A percentile compares a stretch with the other conserved stretches of the same genome.
Evolutionary conservation across 257 asterid species (phyloP).

Genomic region (Nyctanthes arbortristis): DNA sequence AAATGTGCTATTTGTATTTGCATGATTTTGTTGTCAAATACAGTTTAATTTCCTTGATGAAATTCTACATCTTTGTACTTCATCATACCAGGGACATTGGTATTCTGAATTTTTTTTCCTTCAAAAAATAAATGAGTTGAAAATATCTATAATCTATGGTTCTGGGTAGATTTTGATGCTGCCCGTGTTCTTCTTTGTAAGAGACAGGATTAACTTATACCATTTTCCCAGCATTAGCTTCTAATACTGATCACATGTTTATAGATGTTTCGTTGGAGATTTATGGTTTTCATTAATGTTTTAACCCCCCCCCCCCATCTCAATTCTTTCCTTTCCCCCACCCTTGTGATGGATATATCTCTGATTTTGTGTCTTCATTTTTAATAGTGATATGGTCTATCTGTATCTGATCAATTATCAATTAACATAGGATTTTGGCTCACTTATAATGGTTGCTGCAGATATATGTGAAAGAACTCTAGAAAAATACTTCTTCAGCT

Average conservation of each 20-base stretch:
- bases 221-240: background rate
- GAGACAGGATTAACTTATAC: background rate
- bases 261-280: background rate
- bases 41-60: conserved; percentile 15
- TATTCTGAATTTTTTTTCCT: background rate
- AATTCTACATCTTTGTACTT: conserved; percentile 14
- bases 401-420: background rate
- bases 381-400: background rate
- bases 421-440: background rate
- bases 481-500: too few relatives aligned
- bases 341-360: background rate
- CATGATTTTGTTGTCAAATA: conserved; percentile 2
- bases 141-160: background rate
- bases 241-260: background rate
- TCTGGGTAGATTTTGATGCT: background rate
- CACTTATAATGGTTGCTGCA: background rate
- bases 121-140: background rate
- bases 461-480: background rate
- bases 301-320: too few relatives aligned
- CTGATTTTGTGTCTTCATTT: background rate
- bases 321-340: background rate
- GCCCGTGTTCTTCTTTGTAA: background rate
- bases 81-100: too few relatives aligned
- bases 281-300: background rate
- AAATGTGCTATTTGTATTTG: conserved; percentile 26